Conservation (phyloP, 2,329 filamentous ascomycete genomes). For the Pseudocercospora cruenta region DNA sequence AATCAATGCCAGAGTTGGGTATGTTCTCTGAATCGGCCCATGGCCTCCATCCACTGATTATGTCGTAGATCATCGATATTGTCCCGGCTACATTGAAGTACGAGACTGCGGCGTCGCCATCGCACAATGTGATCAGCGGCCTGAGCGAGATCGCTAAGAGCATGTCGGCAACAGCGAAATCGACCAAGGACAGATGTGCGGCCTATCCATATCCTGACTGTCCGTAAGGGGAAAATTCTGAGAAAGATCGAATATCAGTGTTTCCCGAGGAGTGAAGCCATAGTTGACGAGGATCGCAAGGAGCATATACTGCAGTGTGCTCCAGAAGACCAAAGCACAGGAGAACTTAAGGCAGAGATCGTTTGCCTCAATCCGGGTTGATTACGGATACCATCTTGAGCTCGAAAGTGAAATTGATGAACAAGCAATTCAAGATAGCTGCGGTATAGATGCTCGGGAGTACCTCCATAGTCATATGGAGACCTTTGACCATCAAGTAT, state of each 20-base stretch:
- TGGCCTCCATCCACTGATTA: background rate
- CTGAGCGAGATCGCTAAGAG: background rate
- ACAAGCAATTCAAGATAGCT: background rate
- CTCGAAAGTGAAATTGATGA: too few relatives aligned
- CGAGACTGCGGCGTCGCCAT: background rate
- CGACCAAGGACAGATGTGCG: background rate
- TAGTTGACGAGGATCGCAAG: too few relatives aligned
- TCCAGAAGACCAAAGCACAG: too few relatives aligned
- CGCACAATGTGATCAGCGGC: background rate
- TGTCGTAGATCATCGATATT: background rate
- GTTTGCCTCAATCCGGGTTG: too few relatives aligned
- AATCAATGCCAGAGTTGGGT: conserved; percentile 16
- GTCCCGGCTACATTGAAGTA: background rate
- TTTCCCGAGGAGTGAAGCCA: too few relatives aligned
- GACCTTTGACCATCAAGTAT: too few relatives aligned
- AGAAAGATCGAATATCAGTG: too few relatives aligned
- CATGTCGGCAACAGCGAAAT: background rate
- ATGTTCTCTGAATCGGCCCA: background rate
- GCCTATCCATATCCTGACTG: conserved; percentile 1
- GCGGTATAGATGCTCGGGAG: background rate
- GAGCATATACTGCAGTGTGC: too few relatives aligned
- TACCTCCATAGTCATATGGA: background rate
- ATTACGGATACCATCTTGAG: too few relatives aligned
- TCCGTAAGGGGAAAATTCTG: background rate
- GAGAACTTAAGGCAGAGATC: too few relatives aligned